Evolutionary conservation across 768 basidiomycete species (phyloP).

Genomic region (Mycena capillaripes): DNA sequence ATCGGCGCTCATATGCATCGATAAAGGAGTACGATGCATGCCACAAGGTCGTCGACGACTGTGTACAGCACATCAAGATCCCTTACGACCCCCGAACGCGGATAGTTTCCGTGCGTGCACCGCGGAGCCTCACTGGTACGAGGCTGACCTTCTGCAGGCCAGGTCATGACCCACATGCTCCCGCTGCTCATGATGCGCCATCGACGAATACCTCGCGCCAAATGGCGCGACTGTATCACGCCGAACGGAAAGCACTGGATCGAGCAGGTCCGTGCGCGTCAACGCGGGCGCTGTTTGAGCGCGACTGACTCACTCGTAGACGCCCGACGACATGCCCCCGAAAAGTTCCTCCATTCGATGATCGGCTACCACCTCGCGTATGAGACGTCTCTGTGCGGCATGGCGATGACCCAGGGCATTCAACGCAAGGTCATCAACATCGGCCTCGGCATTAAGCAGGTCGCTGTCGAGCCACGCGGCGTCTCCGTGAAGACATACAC

Average conservation of each 20-base stretch:
- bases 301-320: constrained; percentile 47
- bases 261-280: constrained; percentile 68
- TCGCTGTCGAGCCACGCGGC: constrained; percentile 72
- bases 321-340: constrained; percentile 74
- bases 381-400: constrained; percentile 80
- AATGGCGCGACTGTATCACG: constrained; percentile 78
- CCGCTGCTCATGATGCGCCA: constrained; percentile 91
- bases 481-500: constrained; percentile 73
- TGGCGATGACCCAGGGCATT: constrained; percentile 88
- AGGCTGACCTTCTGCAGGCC: constrained; percentile 58
- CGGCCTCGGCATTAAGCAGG: constrained; percentile 82
- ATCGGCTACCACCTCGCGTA: constrained; percentile 85
- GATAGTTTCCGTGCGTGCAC: constrained; percentile 74
- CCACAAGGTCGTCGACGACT: constrained; percentile 70
- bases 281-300: not conserved
- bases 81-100: constrained; percentile 68
- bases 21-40: constrained; percentile 82
- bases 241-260: constrained; percentile 85
- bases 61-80: constrained; percentile 70
- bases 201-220: constrained; percentile 79
- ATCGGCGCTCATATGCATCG: constrained; percentile 28
- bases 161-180: constrained; percentile 79
- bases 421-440: constrained; percentile 85
- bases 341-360: constrained; percentile 77
- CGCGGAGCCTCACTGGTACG: not conserved